phyloP scores from a whole-genome alignment of 1,139 yeast genomes.

The Suhomyces coccinellae region DNA sequence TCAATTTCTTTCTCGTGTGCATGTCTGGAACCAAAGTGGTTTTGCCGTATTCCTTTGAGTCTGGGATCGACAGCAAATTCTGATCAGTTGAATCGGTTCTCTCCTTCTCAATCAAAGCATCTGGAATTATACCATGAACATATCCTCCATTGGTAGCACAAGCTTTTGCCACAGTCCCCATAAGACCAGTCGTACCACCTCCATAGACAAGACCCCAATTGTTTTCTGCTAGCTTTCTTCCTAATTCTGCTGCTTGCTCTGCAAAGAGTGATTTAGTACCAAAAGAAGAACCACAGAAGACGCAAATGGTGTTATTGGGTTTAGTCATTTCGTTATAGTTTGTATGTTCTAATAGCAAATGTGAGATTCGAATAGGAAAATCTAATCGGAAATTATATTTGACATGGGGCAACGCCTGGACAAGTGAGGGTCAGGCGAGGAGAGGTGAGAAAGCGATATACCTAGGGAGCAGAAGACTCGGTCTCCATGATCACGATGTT shows the following conservation, averaged over 20 bases:
- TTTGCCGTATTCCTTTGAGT: conserved; percentile 63
- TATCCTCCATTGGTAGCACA: conserved; percentile 66
- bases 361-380: too few relatives aligned
- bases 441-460: too few relatives aligned
- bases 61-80: conserved; percentile 66
- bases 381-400: too few relatives aligned
- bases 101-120: conserved; percentile 75
- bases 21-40: conserved; percentile 82
- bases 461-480: too few relatives aligned
- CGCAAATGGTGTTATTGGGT: conserved; percentile 59
- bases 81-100: conserved; percentile 48
- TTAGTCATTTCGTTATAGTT: not conserved
- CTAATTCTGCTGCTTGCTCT: conserved; percentile 57
- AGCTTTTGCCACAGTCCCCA: conserved; percentile 83
- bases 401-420: too few relatives aligned
- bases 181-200: conserved; percentile 84
- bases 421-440: too few relatives aligned
- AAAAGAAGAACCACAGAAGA: conserved; percentile 81
- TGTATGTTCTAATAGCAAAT: too few relatives aligned
- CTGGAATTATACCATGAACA: conserved; percentile 85
- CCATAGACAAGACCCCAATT: conserved; percentile 85
- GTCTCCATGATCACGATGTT: too few relatives aligned
- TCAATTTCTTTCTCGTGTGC: conserved; percentile 85
- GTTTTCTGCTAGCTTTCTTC: conserved; percentile 53
- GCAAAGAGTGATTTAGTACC: conserved; percentile 58